Percentiles rank a stretch among this genome's conserved stretches.
These are phyloP conservation scores for Ambrosia artemisiifolia DNA, from an alignment of 129 eudicot genomes.

Conservation along the genomic window DNA sequence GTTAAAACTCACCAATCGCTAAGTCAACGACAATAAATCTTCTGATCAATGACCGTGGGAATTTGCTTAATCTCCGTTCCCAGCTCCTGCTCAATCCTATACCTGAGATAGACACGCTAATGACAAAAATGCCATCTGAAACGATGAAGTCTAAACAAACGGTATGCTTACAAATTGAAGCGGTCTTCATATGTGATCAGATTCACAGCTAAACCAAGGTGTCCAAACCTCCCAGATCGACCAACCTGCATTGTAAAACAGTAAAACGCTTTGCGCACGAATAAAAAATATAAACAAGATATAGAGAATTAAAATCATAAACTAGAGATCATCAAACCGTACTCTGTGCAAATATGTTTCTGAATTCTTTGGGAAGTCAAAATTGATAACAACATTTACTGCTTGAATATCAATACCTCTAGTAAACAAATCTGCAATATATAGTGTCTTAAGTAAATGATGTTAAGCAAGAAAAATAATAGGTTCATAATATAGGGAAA, in stretches of 20 bases:
- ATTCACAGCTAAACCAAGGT: conserved; percentile 89
- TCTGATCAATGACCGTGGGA: conserved; percentile 83
- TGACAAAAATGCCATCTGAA: not conserved
- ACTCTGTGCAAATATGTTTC: too few species aligned
- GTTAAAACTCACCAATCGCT: conserved; percentile 7
- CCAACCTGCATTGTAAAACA: conserved; percentile 54
- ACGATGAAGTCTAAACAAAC: not conserved
- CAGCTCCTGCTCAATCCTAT: conserved; percentile 85
- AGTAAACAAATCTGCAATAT: too few species aligned
- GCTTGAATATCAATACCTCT: too few species aligned
- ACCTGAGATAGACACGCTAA: conserved; percentile 34
- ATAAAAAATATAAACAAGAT: too few species aligned
- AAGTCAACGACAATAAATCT: conserved; percentile 62
- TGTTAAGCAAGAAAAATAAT: too few species aligned
- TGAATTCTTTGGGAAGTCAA: too few species aligned
- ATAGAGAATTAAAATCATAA: too few species aligned
- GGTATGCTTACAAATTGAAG: conserved; percentile 66
- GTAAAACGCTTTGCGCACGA: too few species aligned
- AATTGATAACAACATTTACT: too few species aligned
- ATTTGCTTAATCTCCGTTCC: conserved; percentile 96
- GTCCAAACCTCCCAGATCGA: conserved; percentile 89
- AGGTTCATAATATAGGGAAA: too few species aligned
- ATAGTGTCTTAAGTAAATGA: too few species aligned
- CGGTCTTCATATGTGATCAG: conserved; percentile 87
- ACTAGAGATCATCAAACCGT: too few species aligned